A percentile compares a stretch with the other conserved stretches of the same genome.
Conservation (phyloP, 768 basidiomycete species). For the Tulasnella sp. region DNA sequence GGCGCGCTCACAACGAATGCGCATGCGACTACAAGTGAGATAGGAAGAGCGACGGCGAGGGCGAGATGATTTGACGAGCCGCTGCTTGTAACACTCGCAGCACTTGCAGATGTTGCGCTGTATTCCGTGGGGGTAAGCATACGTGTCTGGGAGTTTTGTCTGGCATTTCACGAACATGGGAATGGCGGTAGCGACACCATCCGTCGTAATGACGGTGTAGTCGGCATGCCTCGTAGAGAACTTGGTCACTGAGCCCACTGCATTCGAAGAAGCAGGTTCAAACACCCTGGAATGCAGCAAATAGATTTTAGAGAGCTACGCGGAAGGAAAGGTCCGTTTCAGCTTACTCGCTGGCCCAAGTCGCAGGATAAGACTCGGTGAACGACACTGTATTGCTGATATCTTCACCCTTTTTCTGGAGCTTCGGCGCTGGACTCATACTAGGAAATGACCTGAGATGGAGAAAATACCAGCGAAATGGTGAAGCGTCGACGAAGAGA, state of each 20-base stretch:
- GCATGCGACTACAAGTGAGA: neutral
- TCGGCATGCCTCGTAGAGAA: neutral
- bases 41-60: neutral
- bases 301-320: neutral
- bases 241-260: neutral
- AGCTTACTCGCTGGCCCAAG: neutral
- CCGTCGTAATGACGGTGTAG: neutral
- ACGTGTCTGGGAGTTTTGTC: neutral
- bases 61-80: slow-evolving; percentile 12
- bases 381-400: neutral
- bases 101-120: neutral
- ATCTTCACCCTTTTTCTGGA: neutral
- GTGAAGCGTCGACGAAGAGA: neutral
- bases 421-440: slow-evolving; percentile 1
- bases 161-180: neutral
- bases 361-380: neutral
- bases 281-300: neutral
- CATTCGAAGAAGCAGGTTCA: neutral
- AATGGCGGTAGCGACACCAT: neutral
- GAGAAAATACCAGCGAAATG: neutral
- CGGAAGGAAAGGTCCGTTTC: neutral
- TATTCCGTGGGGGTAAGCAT: neutral
- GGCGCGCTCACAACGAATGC: slow-evolving; percentile 3
- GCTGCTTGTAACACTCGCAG: neutral
- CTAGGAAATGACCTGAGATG: neutral